Evolutionary conservation across 2,329 filamentous ascomycete species (phyloP).

Genomic region (Cladosporium halotolerans): DNA sequence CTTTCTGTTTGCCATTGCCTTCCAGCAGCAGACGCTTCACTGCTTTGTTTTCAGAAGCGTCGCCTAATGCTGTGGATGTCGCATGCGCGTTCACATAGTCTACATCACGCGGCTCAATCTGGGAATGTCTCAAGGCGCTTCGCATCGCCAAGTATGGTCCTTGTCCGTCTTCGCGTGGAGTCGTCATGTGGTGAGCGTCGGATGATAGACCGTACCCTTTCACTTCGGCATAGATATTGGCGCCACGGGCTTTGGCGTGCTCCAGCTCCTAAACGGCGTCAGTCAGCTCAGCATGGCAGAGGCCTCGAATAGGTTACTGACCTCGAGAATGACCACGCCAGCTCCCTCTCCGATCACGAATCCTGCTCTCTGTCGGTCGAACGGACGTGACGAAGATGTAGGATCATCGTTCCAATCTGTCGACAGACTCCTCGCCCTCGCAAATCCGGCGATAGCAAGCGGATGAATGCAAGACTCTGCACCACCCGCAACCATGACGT

Average conservation of each 20-base stretch:
- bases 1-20: constrained; percentile 56
- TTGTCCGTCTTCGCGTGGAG: constrained; percentile 72
- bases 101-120: constrained; percentile 61
- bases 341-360: constrained; percentile 94
- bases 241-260: constrained; percentile 73
- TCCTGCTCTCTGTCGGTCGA: constrained; percentile 70
- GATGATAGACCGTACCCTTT: constrained; percentile 84
- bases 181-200: constrained; percentile 91
- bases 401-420: constrained; percentile 74
- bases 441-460: constrained; percentile 85
- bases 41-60: constrained; percentile 79
- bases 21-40: constrained; percentile 73
- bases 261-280: constrained; percentile 59
- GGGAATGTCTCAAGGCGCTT: constrained; percentile 67
- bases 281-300: neutral
- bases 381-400: constrained; percentile 69
- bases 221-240: constrained; percentile 81
- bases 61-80: constrained; percentile 78
- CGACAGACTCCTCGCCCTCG: constrained; percentile 76
- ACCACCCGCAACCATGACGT: constrained; percentile 94
- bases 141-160: constrained; percentile 83
- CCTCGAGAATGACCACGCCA: constrained; percentile 78
- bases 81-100: constrained; percentile 96
- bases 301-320: constrained; percentile 23
- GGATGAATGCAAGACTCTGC: constrained; percentile 95